Conservation (phyloP, 169 alveolate genomes). For the Cryptosporidium felis region DNA sequence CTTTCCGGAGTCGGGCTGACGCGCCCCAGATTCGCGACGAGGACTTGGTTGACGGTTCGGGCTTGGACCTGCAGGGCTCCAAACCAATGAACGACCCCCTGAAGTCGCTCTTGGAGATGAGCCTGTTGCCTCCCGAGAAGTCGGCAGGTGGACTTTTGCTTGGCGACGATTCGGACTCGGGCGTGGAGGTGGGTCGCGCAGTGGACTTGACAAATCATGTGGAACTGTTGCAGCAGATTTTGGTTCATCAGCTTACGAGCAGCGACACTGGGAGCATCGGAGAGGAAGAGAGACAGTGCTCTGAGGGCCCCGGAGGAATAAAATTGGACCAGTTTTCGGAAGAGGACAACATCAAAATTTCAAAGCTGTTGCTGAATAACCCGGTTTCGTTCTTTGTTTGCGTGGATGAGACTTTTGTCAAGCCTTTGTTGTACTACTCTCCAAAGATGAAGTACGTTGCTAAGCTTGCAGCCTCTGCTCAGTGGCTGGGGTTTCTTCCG, state of each 20-base stretch:
- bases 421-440: conserved; percentile 35
- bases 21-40: no score
- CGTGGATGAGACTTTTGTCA: conserved; percentile 51
- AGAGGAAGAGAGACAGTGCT: conserved; percentile 3
- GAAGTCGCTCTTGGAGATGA: background rate
- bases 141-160: background rate
- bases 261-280: conserved; percentile 8
- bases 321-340: conserved; percentile 41
- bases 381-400: conserved; percentile 69
- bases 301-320: background rate
- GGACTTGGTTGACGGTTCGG: no score
- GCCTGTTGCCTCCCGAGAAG: conserved; percentile 41
- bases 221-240: conserved; percentile 38
- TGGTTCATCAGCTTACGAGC: conserved; percentile 63
- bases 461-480: conserved; percentile 63
- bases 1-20: no score
- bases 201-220: conserved; percentile 51
- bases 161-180: background rate
- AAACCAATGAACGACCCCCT: background rate
- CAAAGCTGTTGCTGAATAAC: conserved; percentile 1
- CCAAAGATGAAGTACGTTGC: conserved; percentile 61
- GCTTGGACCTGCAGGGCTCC: no score
- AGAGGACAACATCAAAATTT: conserved; percentile 11
- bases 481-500: conserved; percentile 66
- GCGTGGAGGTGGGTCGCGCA: conserved; percentile 42